These are phyloP conservation scores for Suillus placidus DNA, from an alignment of 768 basidiomycete genomes.

Conservation along the genomic window DNA sequence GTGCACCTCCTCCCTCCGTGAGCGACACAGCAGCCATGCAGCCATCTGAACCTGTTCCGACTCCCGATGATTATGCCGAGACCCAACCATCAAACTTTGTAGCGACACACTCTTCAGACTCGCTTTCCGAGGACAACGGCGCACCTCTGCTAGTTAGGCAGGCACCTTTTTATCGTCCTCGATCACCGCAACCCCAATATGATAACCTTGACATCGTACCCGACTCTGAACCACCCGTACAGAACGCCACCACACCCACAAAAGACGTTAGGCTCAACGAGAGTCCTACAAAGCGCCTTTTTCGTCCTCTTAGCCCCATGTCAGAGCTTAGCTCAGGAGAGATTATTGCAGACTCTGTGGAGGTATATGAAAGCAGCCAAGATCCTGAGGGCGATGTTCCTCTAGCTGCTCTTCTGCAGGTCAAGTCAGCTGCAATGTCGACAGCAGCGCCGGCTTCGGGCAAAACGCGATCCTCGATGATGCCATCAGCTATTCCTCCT, in stretches of 20 bases:
- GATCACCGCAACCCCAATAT: slow-evolving; percentile 10
- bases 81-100: slow-evolving; percentile 24
- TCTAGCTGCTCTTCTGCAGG: slow-evolving; percentile 34
- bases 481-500: slow-evolving; percentile 7
- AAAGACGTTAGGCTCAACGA: slow-evolving; percentile 7
- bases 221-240: slow-evolving; percentile 60
- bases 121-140: background rate
- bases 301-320: slow-evolving; percentile 26
- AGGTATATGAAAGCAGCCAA: slow-evolving; percentile 33
- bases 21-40: background rate
- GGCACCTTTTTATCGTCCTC: background rate
- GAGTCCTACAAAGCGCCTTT: slow-evolving; percentile 21
- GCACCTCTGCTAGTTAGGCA: background rate
- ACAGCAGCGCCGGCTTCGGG: slow-evolving; percentile 13
- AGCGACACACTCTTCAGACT: slow-evolving; percentile 20
- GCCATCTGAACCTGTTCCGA: slow-evolving; percentile 12
- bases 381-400: slow-evolving; percentile 51
- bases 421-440: slow-evolving; percentile 26
- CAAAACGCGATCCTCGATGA: slow-evolving; percentile 8
- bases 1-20: background rate
- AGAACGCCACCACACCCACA: slow-evolving; percentile 15
- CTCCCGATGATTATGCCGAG: slow-evolving; percentile 15
- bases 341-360: slow-evolving; percentile 30
- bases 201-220: slow-evolving; percentile 56
- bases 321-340: slow-evolving; percentile 28